Conservation (phyloP, 2,329 filamentous ascomycete species). For the Hypomyces rosellus region DNA sequence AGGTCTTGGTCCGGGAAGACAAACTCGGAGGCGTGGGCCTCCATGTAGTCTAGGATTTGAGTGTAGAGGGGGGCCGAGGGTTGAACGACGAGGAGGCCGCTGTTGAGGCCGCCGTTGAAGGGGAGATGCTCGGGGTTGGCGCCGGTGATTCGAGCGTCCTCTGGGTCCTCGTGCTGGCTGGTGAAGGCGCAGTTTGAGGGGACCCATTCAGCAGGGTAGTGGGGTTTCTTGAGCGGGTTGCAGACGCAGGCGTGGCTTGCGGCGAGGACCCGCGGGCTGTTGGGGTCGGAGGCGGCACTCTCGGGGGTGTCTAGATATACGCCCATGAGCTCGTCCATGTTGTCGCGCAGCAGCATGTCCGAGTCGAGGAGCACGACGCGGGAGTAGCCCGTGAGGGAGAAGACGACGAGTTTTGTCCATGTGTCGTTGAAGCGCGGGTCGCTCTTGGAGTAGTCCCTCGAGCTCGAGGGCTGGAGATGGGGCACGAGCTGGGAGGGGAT, state of each 20-base stretch:
- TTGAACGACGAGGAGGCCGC: constrained; percentile 51
- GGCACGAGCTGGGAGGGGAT: constrained; percentile 66
- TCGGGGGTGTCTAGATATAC: constrained; percentile 55
- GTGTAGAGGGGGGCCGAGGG: constrained; percentile 42
- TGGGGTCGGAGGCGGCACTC: constrained; percentile 13
- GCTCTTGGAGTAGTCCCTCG: constrained; percentile 61
- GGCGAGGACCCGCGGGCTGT: constrained; percentile 63
- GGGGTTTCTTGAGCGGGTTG: constrained; percentile 70
- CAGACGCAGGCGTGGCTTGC: constrained; percentile 81
- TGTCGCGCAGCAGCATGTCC: constrained; percentile 76
- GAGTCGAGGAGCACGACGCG: constrained; percentile 79
- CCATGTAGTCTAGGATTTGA: constrained; percentile 46
- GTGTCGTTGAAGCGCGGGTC: constrained; percentile 85
- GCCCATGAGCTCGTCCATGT: constrained; percentile 94
- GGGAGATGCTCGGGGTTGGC: constrained; percentile 42
- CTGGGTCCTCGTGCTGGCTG: constrained; percentile 42
- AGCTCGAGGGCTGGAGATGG: constrained; percentile 62
- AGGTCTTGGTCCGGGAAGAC: constrained; percentile 56
- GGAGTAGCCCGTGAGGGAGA: constrained; percentile 68
- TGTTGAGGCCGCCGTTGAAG: constrained; percentile 39
- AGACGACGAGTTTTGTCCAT: constrained; percentile 81
- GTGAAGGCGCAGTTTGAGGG: constrained; percentile 54
- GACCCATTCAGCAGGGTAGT: constrained; percentile 70
- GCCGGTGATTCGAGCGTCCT: constrained; percentile 39
- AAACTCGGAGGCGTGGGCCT: constrained; percentile 39